phyloP scores from a whole-genome alignment of 2,329 filamentous ascomycete species.

The Sporothrix phasma region DNA sequence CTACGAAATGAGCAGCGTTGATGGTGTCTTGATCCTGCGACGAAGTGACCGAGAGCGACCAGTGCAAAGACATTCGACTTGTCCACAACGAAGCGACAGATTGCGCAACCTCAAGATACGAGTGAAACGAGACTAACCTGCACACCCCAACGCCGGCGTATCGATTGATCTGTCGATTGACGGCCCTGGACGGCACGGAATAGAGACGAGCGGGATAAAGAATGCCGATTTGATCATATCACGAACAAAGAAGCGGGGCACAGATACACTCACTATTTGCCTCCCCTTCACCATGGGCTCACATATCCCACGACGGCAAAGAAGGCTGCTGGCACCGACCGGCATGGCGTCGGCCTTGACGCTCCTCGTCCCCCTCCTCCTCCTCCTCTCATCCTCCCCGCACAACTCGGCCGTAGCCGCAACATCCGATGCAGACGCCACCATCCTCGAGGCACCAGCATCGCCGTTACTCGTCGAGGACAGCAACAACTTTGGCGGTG shows the following conservation, averaged over 20 bases:
- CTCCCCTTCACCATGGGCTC: not conserved
- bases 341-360: slow-evolving; percentile 52
- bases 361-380: slow-evolving; percentile 46
- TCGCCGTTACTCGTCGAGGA: not conserved
- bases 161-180: no score
- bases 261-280: not conserved
- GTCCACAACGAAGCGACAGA: not conserved
- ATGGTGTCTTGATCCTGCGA: not conserved
- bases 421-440: not conserved
- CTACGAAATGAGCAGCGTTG: not conserved
- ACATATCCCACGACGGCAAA: not conserved
- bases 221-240: not conserved
- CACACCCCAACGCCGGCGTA: no score
- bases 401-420: slow-evolving; percentile 33
- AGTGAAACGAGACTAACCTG: not conserved
- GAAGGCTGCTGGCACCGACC: not conserved
- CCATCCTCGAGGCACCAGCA: not conserved
- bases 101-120: not conserved
- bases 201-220: not conserved
- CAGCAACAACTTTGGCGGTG: not conserved
- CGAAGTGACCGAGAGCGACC: not conserved
- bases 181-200: not conserved
- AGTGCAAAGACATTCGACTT: not conserved
- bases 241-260: not conserved
- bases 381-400: slow-evolving; percentile 48